Base-by-base conservation (phyloP, 2,329 filamentous ascomycete genomes). In the Myrmaecium sp. region DNA sequence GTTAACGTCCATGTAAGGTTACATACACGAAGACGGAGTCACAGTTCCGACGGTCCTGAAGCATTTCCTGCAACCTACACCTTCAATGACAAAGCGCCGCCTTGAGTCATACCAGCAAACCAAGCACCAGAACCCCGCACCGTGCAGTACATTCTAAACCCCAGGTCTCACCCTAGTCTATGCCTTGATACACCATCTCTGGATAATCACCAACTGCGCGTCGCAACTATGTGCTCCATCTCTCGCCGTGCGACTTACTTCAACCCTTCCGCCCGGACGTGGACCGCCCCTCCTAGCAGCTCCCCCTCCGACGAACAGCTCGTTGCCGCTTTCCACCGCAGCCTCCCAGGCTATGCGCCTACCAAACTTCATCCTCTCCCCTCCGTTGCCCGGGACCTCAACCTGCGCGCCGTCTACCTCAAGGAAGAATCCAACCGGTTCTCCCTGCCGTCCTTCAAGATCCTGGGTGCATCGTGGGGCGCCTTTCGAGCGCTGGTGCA, bases 401-500 rank as follows among this genome's bases (percentile, higher is more conserved):
- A 21, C 15, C 18, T 29, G 9, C 4, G 5, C 11, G 49, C 56
- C 2, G 53, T 81, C 4, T 59, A 68, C 23, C 41, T 80, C 34
- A 82, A 82, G 38, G 66, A 80, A 36, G 74, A 82, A 44, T 67
- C 63, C 19, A 56, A 51, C 27, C 62, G 75, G 4, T 65, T 77
- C 21, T 69, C 69, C 0, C 55, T 81, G 3, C 71, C 73, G 0
- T 62, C 74, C 0, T 82, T 81, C 57, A 83, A 83, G 44, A 74
- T 80, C 21, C 60, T 81, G 0, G 77, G 77, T 14, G 76, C 76
- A 1, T 75, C 71, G 0, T 82, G 74, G 74, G 74, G 65, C 0
- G 58, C 64, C 3, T 74, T 66, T 35, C 58, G 64, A 4, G 64
- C 69, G 8, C 39, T 78, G 5, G 39, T 51, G 0, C 38, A 49